Evolutionary conservation across 768 basidiomycete species (phyloP).

Genomic region (Clathrus columnatus): DNA sequence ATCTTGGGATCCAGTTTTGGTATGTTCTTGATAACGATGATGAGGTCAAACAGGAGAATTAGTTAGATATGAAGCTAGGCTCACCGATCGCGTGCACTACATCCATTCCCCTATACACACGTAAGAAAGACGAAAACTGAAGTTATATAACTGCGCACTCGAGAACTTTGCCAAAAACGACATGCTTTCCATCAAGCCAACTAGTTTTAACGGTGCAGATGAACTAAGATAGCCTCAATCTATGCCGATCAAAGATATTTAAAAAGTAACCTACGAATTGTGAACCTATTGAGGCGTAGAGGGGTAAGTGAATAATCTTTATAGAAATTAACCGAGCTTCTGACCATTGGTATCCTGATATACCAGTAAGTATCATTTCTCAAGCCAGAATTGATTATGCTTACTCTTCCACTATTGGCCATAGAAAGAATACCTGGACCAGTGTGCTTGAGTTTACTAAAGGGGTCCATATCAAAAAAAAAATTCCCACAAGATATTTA

Average conservation of each 20-base stretch:
- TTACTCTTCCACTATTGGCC: conserved; percentile 63
- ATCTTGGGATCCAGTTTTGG: conserved; percentile 61
- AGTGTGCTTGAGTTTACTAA: conserved; percentile 91
- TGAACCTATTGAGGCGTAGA: conserved; percentile 42
- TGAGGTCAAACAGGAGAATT: conserved; percentile 10
- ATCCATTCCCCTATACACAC: conserved; percentile 57
- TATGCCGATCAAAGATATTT: neutral
- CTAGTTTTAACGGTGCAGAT: conserved; percentile 81
- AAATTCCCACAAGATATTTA: neutral
- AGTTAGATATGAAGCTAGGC: conserved; percentile 16
- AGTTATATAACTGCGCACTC: conserved; percentile 29
- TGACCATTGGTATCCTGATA: conserved; percentile 84
- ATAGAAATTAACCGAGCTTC: conserved; percentile 11
- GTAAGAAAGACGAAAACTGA: neutral
- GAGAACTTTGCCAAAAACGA: conserved; percentile 87
- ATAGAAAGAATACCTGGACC: conserved; percentile 82
- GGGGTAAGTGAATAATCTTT: conserved; percentile 10
- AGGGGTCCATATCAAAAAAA: conserved; percentile 5
- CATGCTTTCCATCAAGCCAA: conserved; percentile 90
- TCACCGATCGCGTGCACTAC: conserved; percentile 67
- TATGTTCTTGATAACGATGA: conserved; percentile 49
- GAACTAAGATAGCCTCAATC: conserved; percentile 49
- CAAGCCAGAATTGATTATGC: neutral
- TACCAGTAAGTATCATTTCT: neutral
- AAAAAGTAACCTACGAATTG: conserved; percentile 60